A percentile compares a stretch with the other conserved stretches of the same genome.
These are phyloP conservation scores for Calonectria pteridis DNA, from an alignment of 2,329 filamentous ascomycete genomes.

Conservation along the genomic window DNA sequence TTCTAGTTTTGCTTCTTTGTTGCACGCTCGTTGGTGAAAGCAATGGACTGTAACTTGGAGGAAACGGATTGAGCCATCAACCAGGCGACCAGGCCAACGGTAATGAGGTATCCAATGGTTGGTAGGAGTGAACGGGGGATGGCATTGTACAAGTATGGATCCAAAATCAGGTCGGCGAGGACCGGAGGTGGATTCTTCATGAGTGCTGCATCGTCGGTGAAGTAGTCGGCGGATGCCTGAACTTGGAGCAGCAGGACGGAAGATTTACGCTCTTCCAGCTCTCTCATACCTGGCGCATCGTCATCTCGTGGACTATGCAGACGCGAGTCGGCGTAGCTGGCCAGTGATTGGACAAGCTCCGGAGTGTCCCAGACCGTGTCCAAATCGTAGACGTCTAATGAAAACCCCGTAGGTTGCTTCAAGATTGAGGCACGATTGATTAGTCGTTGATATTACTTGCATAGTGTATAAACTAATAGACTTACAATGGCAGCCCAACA, in stretches of 20 bases:
- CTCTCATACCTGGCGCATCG: conserved; percentile 19
- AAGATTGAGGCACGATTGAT: neutral
- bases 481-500: conserved; percentile 95
- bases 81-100: conserved; percentile 67
- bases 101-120: conserved; percentile 75
- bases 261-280: conserved; percentile 41
- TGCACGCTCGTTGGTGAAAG: conserved; percentile 37
- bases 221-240: conserved; percentile 85
- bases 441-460: neutral
- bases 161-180: conserved; percentile 84
- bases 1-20: conserved; percentile 55
- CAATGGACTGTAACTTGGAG: conserved; percentile 45
- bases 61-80: conserved; percentile 55
- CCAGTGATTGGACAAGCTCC: conserved; percentile 74
- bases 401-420: conserved; percentile 89
- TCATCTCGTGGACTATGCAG: conserved; percentile 48
- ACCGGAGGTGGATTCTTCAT: conserved; percentile 84
- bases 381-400: conserved; percentile 74
- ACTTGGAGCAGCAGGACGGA: conserved; percentile 81
- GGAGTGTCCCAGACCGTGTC: conserved; percentile 71
- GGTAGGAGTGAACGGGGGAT: conserved; percentile 83
- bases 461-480: conserved; percentile 36
- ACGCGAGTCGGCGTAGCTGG: conserved; percentile 68
- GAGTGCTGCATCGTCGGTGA: conserved; percentile 77
- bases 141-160: conserved; percentile 85